These are phyloP conservation scores for Fusarium sarcochroum DNA, from an alignment of 2,329 filamentous ascomycete genomes.

Conservation along the genomic window DNA sequence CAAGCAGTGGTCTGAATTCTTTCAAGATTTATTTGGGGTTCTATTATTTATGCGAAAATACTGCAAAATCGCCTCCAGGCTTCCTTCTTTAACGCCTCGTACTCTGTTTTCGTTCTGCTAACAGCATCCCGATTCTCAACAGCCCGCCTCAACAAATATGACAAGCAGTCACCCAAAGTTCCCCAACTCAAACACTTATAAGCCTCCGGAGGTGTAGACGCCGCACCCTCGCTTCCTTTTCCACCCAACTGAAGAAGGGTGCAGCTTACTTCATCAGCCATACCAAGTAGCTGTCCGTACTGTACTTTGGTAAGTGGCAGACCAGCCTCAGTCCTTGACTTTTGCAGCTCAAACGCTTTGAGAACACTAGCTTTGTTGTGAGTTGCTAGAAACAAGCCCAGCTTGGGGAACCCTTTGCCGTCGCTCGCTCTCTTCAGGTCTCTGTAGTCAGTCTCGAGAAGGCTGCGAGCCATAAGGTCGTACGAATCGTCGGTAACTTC, in stretches of 20 bases:
- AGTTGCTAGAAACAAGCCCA: constrained; percentile 65
- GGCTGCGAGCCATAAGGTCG: constrained; percentile 62
- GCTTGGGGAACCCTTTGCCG: constrained; percentile 56
- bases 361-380: constrained; percentile 61
- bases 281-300: constrained; percentile 69
- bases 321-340: constrained; percentile 53
- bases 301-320: constrained; percentile 53
- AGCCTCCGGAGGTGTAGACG: constrained; percentile 45
- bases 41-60: too few species aligned
- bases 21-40: too few species aligned
- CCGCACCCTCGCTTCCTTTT: constrained; percentile 36
- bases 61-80: constrained; percentile 47
- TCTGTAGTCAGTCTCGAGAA: constrained; percentile 58
- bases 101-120: constrained; percentile 47
- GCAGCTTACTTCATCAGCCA: constrained; percentile 69
- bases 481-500: constrained; percentile 66
- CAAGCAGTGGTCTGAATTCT: too few species aligned
- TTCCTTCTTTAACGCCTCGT: constrained; percentile 46
- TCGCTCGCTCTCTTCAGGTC: constrained; percentile 55
- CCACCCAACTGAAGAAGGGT: constrained; percentile 56
- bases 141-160: constrained; percentile 53
- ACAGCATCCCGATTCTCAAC: constrained; percentile 57
- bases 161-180: constrained; percentile 54
- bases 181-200: constrained; percentile 59
- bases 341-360: constrained; percentile 60